Conservation (phyloP, 2,329 filamentous ascomycete genomes). For the Arthrinium phaeospermum region DNA sequence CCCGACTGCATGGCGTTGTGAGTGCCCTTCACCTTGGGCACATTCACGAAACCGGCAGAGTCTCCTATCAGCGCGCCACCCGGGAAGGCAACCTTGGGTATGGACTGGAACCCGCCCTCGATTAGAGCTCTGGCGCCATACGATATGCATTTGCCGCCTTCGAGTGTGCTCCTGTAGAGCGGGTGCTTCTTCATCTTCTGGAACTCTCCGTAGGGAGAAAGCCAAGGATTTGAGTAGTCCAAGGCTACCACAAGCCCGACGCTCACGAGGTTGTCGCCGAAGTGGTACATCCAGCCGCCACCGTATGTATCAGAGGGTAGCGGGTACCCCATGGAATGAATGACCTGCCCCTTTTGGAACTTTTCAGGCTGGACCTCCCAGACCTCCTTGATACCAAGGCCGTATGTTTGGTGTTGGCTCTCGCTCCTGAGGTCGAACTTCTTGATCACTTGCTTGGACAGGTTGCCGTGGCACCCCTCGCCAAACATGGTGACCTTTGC, state of each 20-base stretch:
- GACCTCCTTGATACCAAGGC: conserved; percentile 91
- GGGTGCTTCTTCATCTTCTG: conserved; percentile 99
- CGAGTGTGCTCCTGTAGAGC: conserved; percentile 83
- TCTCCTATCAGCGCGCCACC: conserved; percentile 95
- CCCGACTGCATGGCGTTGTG: conserved; percentile 98
- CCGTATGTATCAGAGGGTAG: conserved; percentile 89
- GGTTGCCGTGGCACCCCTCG: conserved; percentile 93
- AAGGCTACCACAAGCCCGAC: conserved; percentile 91
- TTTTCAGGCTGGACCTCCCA: conserved; percentile 96
- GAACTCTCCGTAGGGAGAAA: conserved; percentile 94
- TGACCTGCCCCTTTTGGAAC: conserved; percentile 83
- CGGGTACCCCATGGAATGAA: conserved; percentile 93
- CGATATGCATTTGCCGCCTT: conserved; percentile 96
- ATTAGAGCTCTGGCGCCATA: conserved; percentile 91
- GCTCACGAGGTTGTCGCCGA: conserved; percentile 94
- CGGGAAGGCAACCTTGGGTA: conserved; percentile 95
- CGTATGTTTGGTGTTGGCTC: conserved; percentile 94
- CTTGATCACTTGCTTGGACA: conserved; percentile 93
- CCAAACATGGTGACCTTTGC: conserved; percentile 89
- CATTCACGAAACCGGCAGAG: conserved; percentile 94
- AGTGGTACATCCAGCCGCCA: conserved; percentile 99
- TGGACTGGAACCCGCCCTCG: conserved; percentile 96
- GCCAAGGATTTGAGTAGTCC: conserved; percentile 96
- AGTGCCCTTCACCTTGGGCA: conserved; percentile 98
- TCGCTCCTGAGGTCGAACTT: conserved; percentile 91